phyloP scores from a whole-genome alignment of 225 moss, liverwort and hornwort species.

The Sphagnum contortum region DNA sequence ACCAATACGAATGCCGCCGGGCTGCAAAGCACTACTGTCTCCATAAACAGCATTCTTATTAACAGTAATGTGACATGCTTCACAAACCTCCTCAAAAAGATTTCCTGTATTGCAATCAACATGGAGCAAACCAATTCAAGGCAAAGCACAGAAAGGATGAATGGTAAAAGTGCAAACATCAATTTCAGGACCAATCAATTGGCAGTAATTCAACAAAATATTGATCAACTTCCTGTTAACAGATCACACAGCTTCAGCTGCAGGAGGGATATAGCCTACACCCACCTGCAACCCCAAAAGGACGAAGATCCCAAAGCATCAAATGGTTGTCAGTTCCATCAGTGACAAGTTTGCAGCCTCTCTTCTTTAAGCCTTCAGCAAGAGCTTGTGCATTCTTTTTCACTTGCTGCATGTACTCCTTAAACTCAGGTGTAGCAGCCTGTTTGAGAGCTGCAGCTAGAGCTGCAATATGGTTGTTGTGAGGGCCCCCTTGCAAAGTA shows the following conservation, averaged over 20 bases:
- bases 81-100: constrained; percentile 77
- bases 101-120: constrained; percentile 21
- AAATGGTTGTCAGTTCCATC: constrained; percentile 90
- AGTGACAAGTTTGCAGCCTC: constrained; percentile 81
- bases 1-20: constrained; percentile 82
- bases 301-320: constrained; percentile 77
- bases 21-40: constrained; percentile 65
- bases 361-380: constrained; percentile 47
- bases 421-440: constrained; percentile 43
- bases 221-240: too few relatives aligned
- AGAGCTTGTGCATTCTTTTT: constrained; percentile 69
- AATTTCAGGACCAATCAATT: too few relatives aligned
- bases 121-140: too few relatives aligned
- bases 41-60: constrained; percentile 78
- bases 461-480: constrained; percentile 92
- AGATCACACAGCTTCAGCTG: too few relatives aligned
- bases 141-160: too few relatives aligned
- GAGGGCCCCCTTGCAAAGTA: constrained; percentile 78
- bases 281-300: constrained; percentile 60
- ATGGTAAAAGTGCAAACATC: too few relatives aligned
- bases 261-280: background rate
- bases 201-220: too few relatives aligned
- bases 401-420: constrained; percentile 70
- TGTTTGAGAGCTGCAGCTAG: constrained; percentile 78
- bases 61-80: constrained; percentile 79